A percentile compares a stretch with the other conserved stretches of the same genome.
These are phyloP conservation scores for Trichaptum fuscoviolaceum DNA, from an alignment of 768 basidiomycete species.

Conservation along the genomic window DNA sequence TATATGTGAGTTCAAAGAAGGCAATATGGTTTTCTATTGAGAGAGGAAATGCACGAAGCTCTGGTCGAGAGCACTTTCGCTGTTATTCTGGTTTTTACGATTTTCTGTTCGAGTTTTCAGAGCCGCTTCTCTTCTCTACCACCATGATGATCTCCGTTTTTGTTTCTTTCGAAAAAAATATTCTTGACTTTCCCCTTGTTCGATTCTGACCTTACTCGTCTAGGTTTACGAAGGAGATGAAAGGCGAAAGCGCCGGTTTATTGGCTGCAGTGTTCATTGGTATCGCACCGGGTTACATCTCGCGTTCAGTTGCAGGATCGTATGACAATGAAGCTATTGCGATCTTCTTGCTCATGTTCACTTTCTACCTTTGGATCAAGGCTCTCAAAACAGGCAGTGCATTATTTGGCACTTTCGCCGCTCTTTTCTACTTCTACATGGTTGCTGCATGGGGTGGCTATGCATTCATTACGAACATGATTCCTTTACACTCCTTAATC, in stretches of 20 bases:
- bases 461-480: constrained; percentile 99
- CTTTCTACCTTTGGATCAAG: constrained; percentile 96
- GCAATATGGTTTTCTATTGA: neutral
- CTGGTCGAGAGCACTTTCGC: no score
- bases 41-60: no score
- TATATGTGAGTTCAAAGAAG: constrained; percentile 63
- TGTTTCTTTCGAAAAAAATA: neutral
- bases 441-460: constrained; percentile 99
- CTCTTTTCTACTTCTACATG: constrained; percentile 99
- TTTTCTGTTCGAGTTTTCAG: neutral
- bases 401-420: constrained; percentile 83
- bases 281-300: constrained; percentile 97
- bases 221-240: constrained; percentile 97
- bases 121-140: neutral
- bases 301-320: constrained; percentile 96
- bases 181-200: neutral
- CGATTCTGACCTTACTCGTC: neutral
- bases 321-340: constrained; percentile 99
- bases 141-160: no score
- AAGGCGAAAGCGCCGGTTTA: constrained; percentile 92
- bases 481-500: constrained; percentile 91
- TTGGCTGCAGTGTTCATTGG: constrained; percentile 97
- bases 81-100: no score
- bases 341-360: constrained; percentile 99
- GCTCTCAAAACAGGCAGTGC: constrained; percentile 93